These are phyloP conservation scores for Aspergillus affinis DNA, from an alignment of 495 filamentous ascomycete species.

Conservation along the genomic window DNA sequence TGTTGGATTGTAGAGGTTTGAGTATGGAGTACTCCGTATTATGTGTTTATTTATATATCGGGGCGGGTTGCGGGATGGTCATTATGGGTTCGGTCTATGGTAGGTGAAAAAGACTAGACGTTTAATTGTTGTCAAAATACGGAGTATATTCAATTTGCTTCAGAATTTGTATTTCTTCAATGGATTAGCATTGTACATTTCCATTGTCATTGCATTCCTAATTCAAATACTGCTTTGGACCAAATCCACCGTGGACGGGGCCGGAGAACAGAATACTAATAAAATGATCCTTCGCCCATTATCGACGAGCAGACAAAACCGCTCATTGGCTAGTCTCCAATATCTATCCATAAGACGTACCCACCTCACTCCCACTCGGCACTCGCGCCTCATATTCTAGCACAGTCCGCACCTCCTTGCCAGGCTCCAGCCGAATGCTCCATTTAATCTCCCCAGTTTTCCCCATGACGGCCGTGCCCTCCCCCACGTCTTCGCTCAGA, in stretches of 20 bases:
- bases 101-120: too few relatives aligned
- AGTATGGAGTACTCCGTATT: too few relatives aligned
- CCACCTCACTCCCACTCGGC: slow-evolving; percentile 19
- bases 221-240: background rate
- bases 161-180: too few relatives aligned
- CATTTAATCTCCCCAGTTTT: slow-evolving; percentile 63
- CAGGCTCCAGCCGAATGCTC: slow-evolving; percentile 57
- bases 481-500: slow-evolving; percentile 19
- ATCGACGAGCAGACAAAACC: background rate
- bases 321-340: background rate
- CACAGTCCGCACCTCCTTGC: slow-evolving; percentile 53
- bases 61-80: too few relatives aligned
- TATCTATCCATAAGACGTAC: background rate
- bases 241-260: background rate
- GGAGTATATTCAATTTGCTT: too few relatives aligned
- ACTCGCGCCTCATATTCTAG: slow-evolving; percentile 61
- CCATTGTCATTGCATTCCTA: too few relatives aligned
- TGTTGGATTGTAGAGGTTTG: too few relatives aligned
- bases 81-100: too few relatives aligned
- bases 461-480: slow-evolving; percentile 33
- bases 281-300: background rate
- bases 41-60: too few relatives aligned
- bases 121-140: too few relatives aligned
- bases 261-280: background rate
- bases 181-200: too few relatives aligned